Percentiles rank a stretch among this genome's conserved stretches.
phyloP scores from a whole-genome alignment of 2,329 filamentous ascomycete species.

The Colletotrichum horii region DNA sequence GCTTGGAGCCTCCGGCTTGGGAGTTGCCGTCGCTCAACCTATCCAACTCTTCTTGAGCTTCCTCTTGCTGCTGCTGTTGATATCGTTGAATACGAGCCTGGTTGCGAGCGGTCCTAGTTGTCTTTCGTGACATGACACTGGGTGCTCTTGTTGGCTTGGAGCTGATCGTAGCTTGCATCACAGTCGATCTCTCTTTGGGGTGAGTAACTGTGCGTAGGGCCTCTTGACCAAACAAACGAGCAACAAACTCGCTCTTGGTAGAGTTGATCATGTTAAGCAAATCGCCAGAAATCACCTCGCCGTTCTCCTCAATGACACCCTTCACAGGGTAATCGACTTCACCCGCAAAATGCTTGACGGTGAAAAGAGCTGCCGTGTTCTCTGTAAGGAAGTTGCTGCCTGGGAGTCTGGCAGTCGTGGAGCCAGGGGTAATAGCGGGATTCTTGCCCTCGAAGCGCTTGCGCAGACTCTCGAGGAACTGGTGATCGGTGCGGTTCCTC shows the following conservation, averaged over 20 bases:
- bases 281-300: constrained; percentile 93
- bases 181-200: constrained; percentile 85
- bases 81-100: constrained; percentile 31
- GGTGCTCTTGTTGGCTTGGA: constrained; percentile 93
- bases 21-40: constrained; percentile 54
- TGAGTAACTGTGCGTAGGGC: constrained; percentile 92
- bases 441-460: constrained; percentile 97
- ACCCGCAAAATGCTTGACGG: constrained; percentile 92
- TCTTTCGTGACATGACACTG: constrained; percentile 87
- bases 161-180: constrained; percentile 95
- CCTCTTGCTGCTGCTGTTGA: constrained; percentile 40
- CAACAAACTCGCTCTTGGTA: constrained; percentile 87
- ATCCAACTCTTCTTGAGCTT: constrained; percentile 52
- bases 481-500: constrained; percentile 84
- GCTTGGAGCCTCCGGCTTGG: constrained; percentile 46
- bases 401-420: constrained; percentile 76
- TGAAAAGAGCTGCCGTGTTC: constrained; percentile 81
- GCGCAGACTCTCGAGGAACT: constrained; percentile 87
- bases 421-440: constrained; percentile 81
- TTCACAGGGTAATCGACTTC: constrained; percentile 93
- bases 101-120: constrained; percentile 44
- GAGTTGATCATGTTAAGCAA: constrained; percentile 91
- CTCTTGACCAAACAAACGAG: constrained; percentile 94
- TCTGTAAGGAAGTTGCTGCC: constrained; percentile 90
- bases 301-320: constrained; percentile 91